Conservation (phyloP, 257 asterid genomes). For the Capsicum pubescens region DNA sequence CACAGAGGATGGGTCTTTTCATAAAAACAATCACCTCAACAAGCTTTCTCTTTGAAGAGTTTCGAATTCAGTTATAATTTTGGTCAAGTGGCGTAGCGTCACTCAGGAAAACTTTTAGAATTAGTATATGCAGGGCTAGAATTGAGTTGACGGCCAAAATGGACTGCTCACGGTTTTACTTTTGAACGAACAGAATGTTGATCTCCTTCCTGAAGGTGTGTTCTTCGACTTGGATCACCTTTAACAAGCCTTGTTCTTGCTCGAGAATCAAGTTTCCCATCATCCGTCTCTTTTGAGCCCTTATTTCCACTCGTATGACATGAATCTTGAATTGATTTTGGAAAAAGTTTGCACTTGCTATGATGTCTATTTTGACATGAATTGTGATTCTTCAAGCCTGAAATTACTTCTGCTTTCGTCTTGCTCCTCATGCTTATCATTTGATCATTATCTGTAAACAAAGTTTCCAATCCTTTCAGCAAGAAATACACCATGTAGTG, state of each 20-base stretch:
- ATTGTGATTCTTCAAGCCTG: slow-evolving; percentile 48
- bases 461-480: slow-evolving; percentile 17
- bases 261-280: slow-evolving; percentile 35
- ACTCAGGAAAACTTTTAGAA: neutral
- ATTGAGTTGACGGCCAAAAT: too few species aligned
- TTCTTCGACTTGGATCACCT: slow-evolving; percentile 40
- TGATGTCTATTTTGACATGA: slow-evolving; percentile 59
- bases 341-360: slow-evolving; percentile 45
- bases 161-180: slow-evolving; percentile 17
- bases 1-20: neutral
- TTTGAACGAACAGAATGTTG: slow-evolving; percentile 26
- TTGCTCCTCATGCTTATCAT: slow-evolving; percentile 56
- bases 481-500: neutral
- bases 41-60: neutral
- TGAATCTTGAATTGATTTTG: slow-evolving; percentile 51
- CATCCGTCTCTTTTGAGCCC: slow-evolving; percentile 39
- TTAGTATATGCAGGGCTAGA: slow-evolving; percentile 12
- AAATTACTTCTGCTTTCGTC: slow-evolving; percentile 44
- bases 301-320: slow-evolving; percentile 39
- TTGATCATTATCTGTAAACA: slow-evolving; percentile 68
- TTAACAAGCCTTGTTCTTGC: slow-evolving; percentile 42
- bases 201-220: slow-evolving; percentile 32
- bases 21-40: neutral
- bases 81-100: neutral
- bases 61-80: slow-evolving; percentile 13